phyloP scores from a whole-genome alignment of 1,284 basidiomycete genomes.

The Ceratobasidium sp. region DNA sequence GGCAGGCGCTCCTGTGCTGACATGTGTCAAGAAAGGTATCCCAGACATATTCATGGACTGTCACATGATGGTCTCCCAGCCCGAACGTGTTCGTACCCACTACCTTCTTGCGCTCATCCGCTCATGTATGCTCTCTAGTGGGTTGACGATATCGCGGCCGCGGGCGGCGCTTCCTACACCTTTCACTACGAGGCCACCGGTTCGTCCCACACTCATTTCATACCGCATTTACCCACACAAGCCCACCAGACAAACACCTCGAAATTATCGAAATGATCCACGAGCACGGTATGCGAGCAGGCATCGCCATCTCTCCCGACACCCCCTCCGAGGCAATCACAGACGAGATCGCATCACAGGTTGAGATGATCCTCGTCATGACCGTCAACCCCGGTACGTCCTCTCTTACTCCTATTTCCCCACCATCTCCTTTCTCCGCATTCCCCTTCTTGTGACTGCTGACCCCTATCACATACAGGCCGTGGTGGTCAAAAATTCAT shows the following conservation, averaged over 20 bases:
- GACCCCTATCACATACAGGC: conserved; percentile 55
- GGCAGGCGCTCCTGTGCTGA: conserved; percentile 87
- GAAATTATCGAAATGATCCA: conserved; percentile 82
- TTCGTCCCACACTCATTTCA: conserved; percentile 57
- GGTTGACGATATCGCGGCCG: conserved; percentile 95
- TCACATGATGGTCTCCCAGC: conserved; percentile 99
- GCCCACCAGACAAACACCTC: conserved; percentile 70
- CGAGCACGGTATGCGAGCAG: conserved; percentile 83
- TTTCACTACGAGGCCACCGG: conserved; percentile 98
- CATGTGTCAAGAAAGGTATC: conserved; percentile 87
- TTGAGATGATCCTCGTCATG: conserved; percentile 97
- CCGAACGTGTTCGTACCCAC: conserved; percentile 77
- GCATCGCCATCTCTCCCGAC: conserved; percentile 93
- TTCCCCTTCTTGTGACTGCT: neutral
- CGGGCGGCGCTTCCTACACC: conserved; percentile 94
- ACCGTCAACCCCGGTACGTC: conserved; percentile 89
- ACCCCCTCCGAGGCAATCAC: conserved; percentile 88
- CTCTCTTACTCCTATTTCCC: neutral
- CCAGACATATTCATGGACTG: conserved; percentile 99
- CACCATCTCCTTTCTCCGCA: neutral
- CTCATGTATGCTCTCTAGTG: conserved; percentile 66
- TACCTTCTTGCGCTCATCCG: neutral
- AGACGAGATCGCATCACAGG: conserved; percentile 78
- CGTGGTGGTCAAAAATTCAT: conserved; percentile 97
- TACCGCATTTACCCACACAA: neutral